These are phyloP conservation scores for Lachnellula occidentalis DNA, from an alignment of 2,329 filamentous ascomycete genomes.

Conservation along the genomic window DNA sequence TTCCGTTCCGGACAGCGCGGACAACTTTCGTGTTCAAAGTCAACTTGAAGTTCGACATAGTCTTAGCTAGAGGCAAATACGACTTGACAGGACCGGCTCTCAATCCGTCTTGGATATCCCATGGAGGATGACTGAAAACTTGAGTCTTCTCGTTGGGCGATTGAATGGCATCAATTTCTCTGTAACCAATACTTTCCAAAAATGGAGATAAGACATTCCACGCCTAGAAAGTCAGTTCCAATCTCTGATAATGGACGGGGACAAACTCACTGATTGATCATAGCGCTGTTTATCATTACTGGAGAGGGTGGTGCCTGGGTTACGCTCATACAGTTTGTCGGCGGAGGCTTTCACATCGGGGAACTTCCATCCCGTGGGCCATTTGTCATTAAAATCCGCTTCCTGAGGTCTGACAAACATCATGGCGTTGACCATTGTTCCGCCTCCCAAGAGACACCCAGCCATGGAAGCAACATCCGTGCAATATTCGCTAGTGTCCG, in stretches of 20 bases:
- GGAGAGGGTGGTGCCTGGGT: slow-evolving; percentile 61
- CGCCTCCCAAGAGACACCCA: slow-evolving; percentile 62
- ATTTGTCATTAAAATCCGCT: slow-evolving; percentile 65
- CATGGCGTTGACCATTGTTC: slow-evolving; percentile 51
- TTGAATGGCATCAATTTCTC: slow-evolving; percentile 35
- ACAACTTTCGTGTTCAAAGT: slow-evolving; percentile 59
- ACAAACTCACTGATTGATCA: slow-evolving; percentile 45
- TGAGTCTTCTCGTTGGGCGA: slow-evolving; percentile 58
- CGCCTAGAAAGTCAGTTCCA: slow-evolving; percentile 24
- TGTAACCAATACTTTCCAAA: slow-evolving; percentile 47
- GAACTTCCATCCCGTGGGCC: slow-evolving; percentile 60
- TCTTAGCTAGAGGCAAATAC: slow-evolving; percentile 57
- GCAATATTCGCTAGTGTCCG: slow-evolving; percentile 41
- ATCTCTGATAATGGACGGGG: background rate
- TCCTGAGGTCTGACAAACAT: slow-evolving; percentile 61
- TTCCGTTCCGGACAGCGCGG: slow-evolving; percentile 56
- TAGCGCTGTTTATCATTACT: slow-evolving; percentile 61
- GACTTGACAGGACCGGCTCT: slow-evolving; percentile 64
- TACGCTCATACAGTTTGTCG: slow-evolving; percentile 57
- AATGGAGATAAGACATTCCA: slow-evolving; percentile 53
- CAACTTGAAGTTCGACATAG: slow-evolving; percentile 58
- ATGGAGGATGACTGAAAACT: slow-evolving; percentile 57
- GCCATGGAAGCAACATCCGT: slow-evolving; percentile 54
- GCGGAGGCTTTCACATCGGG: slow-evolving; percentile 54
- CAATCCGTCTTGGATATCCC: slow-evolving; percentile 59